Evolutionary conservation across 2,329 filamentous ascomycete genomes (phyloP).

Genomic region (Aspergillus awamori): DNA sequence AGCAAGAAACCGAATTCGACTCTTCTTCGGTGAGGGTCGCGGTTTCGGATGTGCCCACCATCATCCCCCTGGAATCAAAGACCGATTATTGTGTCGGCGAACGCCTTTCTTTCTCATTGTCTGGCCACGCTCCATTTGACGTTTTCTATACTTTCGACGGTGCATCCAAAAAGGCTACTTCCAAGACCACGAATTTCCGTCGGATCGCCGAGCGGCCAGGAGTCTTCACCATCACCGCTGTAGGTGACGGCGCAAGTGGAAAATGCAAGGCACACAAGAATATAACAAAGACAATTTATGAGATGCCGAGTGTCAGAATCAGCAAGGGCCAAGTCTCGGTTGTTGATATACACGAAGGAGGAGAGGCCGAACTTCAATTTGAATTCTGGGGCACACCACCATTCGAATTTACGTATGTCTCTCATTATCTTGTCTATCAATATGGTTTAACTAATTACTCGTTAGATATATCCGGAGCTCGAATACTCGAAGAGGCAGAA

Average conservation of each 20-base stretch:
- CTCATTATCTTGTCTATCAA: neutral
- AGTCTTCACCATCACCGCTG: constrained; percentile 80
- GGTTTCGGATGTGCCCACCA: constrained; percentile 89
- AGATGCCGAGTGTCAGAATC: constrained; percentile 87
- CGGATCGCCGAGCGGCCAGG: constrained; percentile 91
- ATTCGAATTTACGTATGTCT: constrained; percentile 81
- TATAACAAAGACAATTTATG: constrained; percentile 82
- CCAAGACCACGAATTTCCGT: constrained; percentile 76
- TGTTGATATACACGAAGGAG: constrained; percentile 95
- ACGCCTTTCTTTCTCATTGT: constrained; percentile 86
- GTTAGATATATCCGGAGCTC: constrained; percentile 79
- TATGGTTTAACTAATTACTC: constrained; percentile 18
- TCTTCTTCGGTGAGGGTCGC: constrained; percentile 83
- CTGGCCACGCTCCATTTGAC: constrained; percentile 88
- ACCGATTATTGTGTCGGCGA: constrained; percentile 95
- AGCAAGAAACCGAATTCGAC: constrained; percentile 71
- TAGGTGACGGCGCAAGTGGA: constrained; percentile 80
- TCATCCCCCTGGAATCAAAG: constrained; percentile 81
- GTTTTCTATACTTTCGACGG: constrained; percentile 90
- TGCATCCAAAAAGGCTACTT: constrained; percentile 73
- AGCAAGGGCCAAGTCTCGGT: constrained; percentile 78
- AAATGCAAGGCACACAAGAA: constrained; percentile 81
- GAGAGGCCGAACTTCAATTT: constrained; percentile 88
- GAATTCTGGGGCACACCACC: constrained; percentile 95
- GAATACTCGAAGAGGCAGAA: constrained; percentile 77